Evolutionary conservation across 2,329 filamentous ascomycete species (phyloP).

Genomic region (Penicillium griseofulvum): DNA sequence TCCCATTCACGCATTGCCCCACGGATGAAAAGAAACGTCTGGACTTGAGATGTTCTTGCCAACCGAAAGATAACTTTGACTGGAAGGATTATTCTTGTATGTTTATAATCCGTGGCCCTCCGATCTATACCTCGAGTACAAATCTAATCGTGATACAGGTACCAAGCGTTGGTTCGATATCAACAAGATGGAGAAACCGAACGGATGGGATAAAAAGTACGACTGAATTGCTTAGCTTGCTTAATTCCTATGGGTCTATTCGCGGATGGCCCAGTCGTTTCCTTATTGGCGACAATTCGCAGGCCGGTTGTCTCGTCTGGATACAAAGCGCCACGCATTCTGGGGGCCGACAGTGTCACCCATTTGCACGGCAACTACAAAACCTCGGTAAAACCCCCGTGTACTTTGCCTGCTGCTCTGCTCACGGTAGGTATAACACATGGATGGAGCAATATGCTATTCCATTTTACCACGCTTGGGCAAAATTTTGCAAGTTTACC

Average conservation of each 20-base stretch:
- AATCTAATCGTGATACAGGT: constrained; percentile 51
- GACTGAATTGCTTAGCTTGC: constrained; percentile 31
- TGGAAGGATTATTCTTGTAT: constrained; percentile 98
- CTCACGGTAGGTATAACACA: background rate
- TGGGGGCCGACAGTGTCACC: constrained; percentile 7
- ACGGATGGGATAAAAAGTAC: constrained; percentile 74
- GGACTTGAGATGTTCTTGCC: constrained; percentile 88
- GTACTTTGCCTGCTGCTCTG: background rate
- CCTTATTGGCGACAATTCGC: constrained; percentile 23
- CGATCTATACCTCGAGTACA: background rate
- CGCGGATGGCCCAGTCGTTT: constrained; percentile 17
- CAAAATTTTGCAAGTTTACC: background rate
- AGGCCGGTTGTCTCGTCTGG: constrained; percentile 15
- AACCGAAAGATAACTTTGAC: constrained; percentile 96
- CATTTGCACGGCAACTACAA: constrained; percentile 5
- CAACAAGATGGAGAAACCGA: constrained; percentile 76
- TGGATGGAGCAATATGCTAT: background rate
- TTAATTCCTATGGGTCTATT: constrained; percentile 19
- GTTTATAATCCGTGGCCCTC: constrained; percentile 37
- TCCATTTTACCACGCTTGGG: background rate
- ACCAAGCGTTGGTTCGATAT: constrained; percentile 83
- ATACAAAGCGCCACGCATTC: constrained; percentile 6
- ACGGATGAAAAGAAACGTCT: constrained; percentile 80
- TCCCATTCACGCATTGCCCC: constrained; percentile 96
- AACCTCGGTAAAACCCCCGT: constrained; percentile 4